Evolutionary conservation across 805 yeast species (phyloP), one percentile per base, ranked within the genome.

Genomic region (Hanseniaspora clermontiae): DNA sequence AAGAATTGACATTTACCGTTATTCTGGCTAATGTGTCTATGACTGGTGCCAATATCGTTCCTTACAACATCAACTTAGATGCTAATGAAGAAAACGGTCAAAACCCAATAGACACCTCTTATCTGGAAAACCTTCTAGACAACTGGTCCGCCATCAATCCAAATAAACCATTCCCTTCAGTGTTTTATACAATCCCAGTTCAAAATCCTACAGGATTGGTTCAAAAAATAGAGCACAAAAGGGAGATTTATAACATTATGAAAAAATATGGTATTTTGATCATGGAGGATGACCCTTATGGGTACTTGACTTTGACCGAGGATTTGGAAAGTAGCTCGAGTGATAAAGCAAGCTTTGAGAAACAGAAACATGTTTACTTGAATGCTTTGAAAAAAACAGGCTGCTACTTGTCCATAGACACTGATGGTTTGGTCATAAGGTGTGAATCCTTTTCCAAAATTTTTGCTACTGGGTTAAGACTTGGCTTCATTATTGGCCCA

Each of bases 281-380:
- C 57, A 70, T 82, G 48, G 88, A 82, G 63, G 88, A 82, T 65
- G 86, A 82, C 67, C 87, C 87, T 2, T 82, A 82, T 63, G 83
- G 84, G 1, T 80, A 81, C 64, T 69, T 81, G 59, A 70, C 74
- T 39, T 70, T 79, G 61, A 76, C 79, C 5, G 66, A 72, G 6
- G 64, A 69, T 47, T 60, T 61, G 10, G 43, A 50, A 20, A 45
- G 61, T 7, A 67, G 66, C 34, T 60, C 60, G 15, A 64, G 66
- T 53, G 70, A 68, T 55, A 64, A 65, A 14, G 57, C 65, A 11
- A 66, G 63, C 14, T 63, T 60, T 12, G 55, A 59, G 5, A 56
- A 63, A 48, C 62, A 74, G 4, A 68, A 72, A 24, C 73, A 77
- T 31, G 74, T 74, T 31, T 82, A 78, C 57, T 71, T 75, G 32